Percentiles rank a stretch among this genome's conserved stretches.
Conservation (phyloP, 2,329 filamentous ascomycete genomes). For the Nemania sp. region DNA sequence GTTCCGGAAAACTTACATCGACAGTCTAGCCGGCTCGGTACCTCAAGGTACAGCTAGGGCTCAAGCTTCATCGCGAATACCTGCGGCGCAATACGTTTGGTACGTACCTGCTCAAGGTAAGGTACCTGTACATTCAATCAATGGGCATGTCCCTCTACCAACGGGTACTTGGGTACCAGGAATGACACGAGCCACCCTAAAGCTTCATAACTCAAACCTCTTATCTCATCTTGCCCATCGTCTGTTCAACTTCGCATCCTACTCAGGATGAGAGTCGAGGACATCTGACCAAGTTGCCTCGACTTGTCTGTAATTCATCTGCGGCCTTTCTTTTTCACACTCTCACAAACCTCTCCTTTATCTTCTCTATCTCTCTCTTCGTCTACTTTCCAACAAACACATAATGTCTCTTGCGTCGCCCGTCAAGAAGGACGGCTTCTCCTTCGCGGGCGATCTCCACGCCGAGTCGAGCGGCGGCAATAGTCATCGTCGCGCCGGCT, state of each 20-base stretch:
- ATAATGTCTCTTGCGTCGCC: conserved; percentile 39
- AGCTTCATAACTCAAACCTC: not conserved
- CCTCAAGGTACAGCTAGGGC: no score
- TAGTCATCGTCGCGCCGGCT: conserved; percentile 51
- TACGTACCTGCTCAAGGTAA: no score
- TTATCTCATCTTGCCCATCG: not conserved
- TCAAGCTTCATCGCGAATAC: no score
- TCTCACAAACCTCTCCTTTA: not conserved
- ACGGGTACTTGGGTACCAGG: no score
- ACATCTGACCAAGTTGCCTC: not conserved
- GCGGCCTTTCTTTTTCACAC: not conserved
- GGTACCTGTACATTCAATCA: no score
- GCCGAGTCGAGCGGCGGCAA: conserved; percentile 49
- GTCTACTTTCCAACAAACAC: no score
- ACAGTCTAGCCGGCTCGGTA: no score
- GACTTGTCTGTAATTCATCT: not conserved
- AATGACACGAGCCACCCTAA: no score
- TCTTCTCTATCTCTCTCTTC: not conserved
- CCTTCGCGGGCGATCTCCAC: conserved; percentile 50
- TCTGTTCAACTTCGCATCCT: not conserved
- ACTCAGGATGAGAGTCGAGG: not conserved
- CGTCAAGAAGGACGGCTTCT: conserved; percentile 46
- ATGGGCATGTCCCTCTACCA: no score
- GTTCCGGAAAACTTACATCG: no score
- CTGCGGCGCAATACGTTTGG: no score